These are phyloP conservation scores for Aspergillus funiculosus DNA, from an alignment of 495 filamentous ascomycete species.

Conservation along the genomic window DNA sequence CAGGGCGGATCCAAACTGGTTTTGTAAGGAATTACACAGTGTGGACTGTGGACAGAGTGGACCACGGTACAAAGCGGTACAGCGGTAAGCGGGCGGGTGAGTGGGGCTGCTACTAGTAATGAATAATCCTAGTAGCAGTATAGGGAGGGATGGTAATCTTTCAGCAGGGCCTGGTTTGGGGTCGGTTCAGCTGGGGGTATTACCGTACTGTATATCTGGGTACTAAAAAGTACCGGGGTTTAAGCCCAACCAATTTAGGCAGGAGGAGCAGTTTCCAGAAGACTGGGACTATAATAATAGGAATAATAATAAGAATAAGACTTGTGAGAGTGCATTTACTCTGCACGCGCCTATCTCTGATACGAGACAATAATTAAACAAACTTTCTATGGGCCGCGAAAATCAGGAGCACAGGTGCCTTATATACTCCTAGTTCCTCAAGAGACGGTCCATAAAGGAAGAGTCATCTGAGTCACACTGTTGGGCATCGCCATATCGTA, in stretches of 20 bases:
- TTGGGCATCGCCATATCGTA: slow-evolving; percentile 13
- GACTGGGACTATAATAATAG: background rate
- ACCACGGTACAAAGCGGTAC: background rate
- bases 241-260: slow-evolving; percentile 8
- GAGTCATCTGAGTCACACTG: slow-evolving; percentile 14
- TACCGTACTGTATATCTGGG: slow-evolving; percentile 5
- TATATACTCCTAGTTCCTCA: slow-evolving; percentile 1
- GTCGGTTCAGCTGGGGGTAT: slow-evolving; percentile 8
- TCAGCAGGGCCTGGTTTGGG: slow-evolving; percentile 3
- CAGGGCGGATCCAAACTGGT: slow-evolving; percentile 2
- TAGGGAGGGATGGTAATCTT: background rate
- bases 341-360: too few species aligned
- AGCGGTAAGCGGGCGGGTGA: slow-evolving; percentile 2
- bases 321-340: too few species aligned
- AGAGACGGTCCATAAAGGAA: background rate
- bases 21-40: slow-evolving; percentile 5
- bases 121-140: too few species aligned
- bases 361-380: too few species aligned
- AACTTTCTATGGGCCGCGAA: too few species aligned
- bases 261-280: slow-evolving; percentile 3
- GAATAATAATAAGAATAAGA: background rate
- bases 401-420: too few species aligned
- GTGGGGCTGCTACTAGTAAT: background rate
- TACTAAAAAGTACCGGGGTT: too few species aligned
- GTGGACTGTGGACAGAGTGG: background rate